Conservation (phyloP, 1,139 yeast species). For the Kodamaea sp. region DNA sequence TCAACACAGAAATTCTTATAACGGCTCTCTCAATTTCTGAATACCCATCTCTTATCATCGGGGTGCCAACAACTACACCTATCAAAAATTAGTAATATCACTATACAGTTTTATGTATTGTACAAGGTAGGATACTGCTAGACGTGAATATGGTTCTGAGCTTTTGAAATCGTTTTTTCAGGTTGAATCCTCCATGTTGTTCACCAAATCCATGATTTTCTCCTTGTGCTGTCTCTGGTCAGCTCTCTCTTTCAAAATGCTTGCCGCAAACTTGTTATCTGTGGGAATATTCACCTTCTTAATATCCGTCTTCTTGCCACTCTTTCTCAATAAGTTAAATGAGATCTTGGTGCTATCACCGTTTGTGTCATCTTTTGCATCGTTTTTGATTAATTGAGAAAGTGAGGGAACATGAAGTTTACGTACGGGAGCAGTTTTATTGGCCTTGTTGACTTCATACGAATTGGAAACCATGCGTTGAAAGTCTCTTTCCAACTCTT, state of each 20-base stretch:
- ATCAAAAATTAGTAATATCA: too few species aligned
- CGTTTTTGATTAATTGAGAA: constrained; percentile 5
- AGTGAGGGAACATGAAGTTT: constrained; percentile 22
- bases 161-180: too few species aligned
- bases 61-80: too few species aligned
- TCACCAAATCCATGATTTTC: constrained; percentile 44
- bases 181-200: constrained; percentile 38
- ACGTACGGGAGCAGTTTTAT: constrained; percentile 6
- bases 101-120: too few species aligned
- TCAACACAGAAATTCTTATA: too few species aligned
- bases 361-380: neutral
- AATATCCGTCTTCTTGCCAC: constrained; percentile 48
- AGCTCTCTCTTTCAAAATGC: constrained; percentile 33
- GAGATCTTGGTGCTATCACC: constrained; percentile 27
- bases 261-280: constrained; percentile 48
- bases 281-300: constrained; percentile 51
- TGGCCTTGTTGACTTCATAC: constrained; percentile 35
- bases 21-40: too few species aligned
- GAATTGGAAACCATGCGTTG: constrained; percentile 52
- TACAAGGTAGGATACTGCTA: too few species aligned
- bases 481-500: constrained; percentile 56
- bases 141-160: too few species aligned
- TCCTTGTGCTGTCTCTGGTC: constrained; percentile 38
- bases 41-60: too few species aligned
- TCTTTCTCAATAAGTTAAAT: constrained; percentile 55